Percentiles rank a stretch among this genome's conserved stretches.
Evolutionary conservation across 305 asterid species (phyloP).

Genomic region (Euphrasia arctica): DNA sequence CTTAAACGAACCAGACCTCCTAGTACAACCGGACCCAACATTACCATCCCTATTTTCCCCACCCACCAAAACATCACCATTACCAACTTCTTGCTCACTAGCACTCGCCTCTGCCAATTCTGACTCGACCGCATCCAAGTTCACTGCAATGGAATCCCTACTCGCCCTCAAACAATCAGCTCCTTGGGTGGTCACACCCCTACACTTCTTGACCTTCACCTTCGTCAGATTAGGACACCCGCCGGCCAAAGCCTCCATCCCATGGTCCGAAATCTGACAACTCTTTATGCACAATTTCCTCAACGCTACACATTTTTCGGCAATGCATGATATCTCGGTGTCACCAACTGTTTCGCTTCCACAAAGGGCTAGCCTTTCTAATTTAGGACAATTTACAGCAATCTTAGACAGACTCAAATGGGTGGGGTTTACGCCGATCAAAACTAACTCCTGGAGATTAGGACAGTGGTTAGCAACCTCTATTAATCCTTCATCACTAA

Average conservation of each 20-base stretch:
- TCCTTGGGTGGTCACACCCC: slow-evolving; percentile 65
- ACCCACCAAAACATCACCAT: slow-evolving; percentile 32
- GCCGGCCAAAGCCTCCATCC: slow-evolving; percentile 67
- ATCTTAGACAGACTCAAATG: slow-evolving; percentile 48
- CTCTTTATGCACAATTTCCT: slow-evolving; percentile 75
- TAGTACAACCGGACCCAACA: slow-evolving; percentile 32
- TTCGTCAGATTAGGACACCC: slow-evolving; percentile 80
- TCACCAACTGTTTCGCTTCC: slow-evolving; percentile 76
- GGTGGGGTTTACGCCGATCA: slow-evolving; percentile 71
- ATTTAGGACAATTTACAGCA: slow-evolving; percentile 50
- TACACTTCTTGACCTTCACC: slow-evolving; percentile 79
- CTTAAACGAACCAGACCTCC: slow-evolving; percentile 61
- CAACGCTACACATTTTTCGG: slow-evolving; percentile 56
- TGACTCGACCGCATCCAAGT: slow-evolving; percentile 50
- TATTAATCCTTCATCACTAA: slow-evolving; percentile 65
- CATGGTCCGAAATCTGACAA: slow-evolving; percentile 69
- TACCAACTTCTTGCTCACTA: slow-evolving; percentile 50
- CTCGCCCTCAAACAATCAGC: slow-evolving; percentile 68
- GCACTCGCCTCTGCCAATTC: slow-evolving; percentile 52
- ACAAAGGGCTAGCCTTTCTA: slow-evolving; percentile 74
- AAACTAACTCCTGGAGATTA: slow-evolving; percentile 61
- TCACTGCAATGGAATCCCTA: slow-evolving; percentile 54
- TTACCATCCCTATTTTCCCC: slow-evolving; percentile 30
- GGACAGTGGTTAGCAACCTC: slow-evolving; percentile 59
- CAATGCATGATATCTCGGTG: slow-evolving; percentile 64